These are phyloP conservation scores for Arthrocladium fulminans DNA, from an alignment of 2,329 filamentous ascomycete species.

Conservation along the genomic window DNA sequence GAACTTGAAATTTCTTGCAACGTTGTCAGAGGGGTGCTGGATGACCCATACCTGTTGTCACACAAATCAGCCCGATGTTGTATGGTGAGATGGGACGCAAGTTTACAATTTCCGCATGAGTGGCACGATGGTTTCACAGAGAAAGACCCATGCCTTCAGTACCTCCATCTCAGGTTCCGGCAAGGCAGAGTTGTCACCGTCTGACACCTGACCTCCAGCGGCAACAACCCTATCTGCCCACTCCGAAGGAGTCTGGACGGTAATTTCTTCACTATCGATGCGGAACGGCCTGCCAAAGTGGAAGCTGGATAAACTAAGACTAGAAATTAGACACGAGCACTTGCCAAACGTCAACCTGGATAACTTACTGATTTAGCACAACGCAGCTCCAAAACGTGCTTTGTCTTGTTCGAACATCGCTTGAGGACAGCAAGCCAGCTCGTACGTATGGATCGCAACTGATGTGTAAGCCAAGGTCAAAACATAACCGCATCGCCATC, in stretches of 20 bases:
- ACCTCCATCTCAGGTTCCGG: not conserved
- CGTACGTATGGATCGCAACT: conserved; percentile 11
- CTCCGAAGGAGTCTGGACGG: not conserved
- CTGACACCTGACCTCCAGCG: not conserved
- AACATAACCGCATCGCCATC: conserved; percentile 39
- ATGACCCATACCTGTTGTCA: conserved; percentile 1
- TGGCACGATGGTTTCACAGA: conserved; percentile 4
- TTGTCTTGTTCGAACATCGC: not conserved
- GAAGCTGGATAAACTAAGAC: conserved; percentile 4
- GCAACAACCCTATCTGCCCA: too few species aligned
- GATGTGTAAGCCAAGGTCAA: conserved; percentile 36
- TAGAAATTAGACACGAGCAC: not conserved
- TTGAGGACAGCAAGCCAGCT: not conserved
- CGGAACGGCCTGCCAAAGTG: conserved; percentile 8
- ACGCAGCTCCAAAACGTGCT: conserved; percentile 7
- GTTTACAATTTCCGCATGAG: conserved; percentile 3
- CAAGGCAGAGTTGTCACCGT: not conserved
- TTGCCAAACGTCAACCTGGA: not conserved
- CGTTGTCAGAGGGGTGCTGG: not conserved
- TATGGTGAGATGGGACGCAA: too few species aligned
- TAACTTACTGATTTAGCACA: conserved; percentile 1
- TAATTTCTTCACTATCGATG: conserved; percentile 4
- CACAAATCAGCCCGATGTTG: not conserved
- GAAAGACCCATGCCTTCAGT: conserved; percentile 4
- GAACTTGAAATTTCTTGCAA: conserved; percentile 1